Percentiles rank a stretch among this genome's conserved stretches.
Evolutionary conservation across 768 basidiomycete species (phyloP).

Genomic region (Cyclocybe cylindracea): DNA sequence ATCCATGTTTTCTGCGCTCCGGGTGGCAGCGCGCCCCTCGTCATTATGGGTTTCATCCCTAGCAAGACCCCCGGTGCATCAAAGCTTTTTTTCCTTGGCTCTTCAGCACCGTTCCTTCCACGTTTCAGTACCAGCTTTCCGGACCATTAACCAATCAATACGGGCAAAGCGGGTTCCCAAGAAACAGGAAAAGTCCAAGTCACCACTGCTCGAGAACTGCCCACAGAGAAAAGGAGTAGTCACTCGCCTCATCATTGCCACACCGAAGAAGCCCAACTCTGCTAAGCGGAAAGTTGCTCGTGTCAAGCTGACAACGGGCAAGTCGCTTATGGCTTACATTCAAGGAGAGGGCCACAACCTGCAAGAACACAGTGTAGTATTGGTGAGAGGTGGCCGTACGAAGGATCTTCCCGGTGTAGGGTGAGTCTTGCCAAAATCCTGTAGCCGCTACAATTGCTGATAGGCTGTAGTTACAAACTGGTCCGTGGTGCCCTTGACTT

Average conservation of each 20-base stretch:
- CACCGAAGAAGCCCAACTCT: constrained; percentile 98
- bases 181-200: constrained; percentile 53
- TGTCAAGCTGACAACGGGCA: constrained; percentile 89
- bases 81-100: constrained; percentile 11
- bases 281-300: constrained; percentile 96
- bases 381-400: constrained; percentile 92
- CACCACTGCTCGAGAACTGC: constrained; percentile 78
- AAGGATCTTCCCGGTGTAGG: constrained; percentile 98
- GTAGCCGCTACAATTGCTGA: neutral
- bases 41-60: constrained; percentile 28
- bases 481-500: constrained; percentile 93
- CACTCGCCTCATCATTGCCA: constrained; percentile 74
- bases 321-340: constrained; percentile 90
- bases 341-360: constrained; percentile 97
- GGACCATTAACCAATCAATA: constrained; percentile 88
- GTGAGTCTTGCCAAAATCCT: constrained; percentile 41
- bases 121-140: constrained; percentile 52
- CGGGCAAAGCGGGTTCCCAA: constrained; percentile 65
- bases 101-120: constrained; percentile 58
- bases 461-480: constrained; percentile 78
- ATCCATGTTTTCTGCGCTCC: constrained; percentile 40
- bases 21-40: constrained; percentile 30
- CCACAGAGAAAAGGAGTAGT: constrained; percentile 94
- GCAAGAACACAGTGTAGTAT: constrained; percentile 95
- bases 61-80: constrained; percentile 13